These are phyloP conservation scores for Globisporangium radiosum DNA, from an alignment of 352 stramenopile species.

Conservation along the genomic window DNA sequence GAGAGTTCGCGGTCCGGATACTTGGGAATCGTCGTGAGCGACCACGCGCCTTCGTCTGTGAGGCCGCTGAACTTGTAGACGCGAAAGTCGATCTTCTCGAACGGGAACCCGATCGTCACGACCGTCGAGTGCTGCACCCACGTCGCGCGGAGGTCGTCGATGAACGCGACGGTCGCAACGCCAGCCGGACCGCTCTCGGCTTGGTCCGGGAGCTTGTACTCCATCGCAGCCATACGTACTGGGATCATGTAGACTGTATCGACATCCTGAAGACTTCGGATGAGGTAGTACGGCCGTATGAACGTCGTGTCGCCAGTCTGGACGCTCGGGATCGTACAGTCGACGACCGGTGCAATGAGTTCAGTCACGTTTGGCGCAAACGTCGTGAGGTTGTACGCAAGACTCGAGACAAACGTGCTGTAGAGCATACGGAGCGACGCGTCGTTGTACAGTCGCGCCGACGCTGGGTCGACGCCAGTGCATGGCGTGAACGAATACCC, in stretches of 20 bases:
- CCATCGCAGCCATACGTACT: conserved; percentile 27
- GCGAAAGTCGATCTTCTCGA: conserved; percentile 21
- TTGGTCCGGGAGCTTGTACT: conserved; percentile 26
- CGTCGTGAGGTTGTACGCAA: conserved; percentile 28
- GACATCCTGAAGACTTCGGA: conserved; percentile 18
- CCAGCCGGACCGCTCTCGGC: conserved; percentile 22
- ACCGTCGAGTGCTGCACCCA: conserved; percentile 18
- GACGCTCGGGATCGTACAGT: conserved; percentile 18
- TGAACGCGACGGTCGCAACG: conserved; percentile 20
- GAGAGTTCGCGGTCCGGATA: conserved; percentile 10
- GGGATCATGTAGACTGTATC: conserved; percentile 22
- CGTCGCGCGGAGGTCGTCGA: conserved; percentile 22
- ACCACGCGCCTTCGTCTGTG: not conserved
- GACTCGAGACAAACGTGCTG: conserved; percentile 7
- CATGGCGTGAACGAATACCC: conserved; percentile 17
- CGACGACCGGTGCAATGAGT: conserved; percentile 7
- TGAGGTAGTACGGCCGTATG: conserved; percentile 29
- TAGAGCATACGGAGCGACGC: conserved; percentile 23
- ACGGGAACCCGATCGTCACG: conserved; percentile 28
- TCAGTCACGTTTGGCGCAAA: conserved; percentile 8
- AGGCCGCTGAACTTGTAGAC: not conserved
- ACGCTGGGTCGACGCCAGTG: conserved; percentile 2
- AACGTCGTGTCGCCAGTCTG: conserved; percentile 11
- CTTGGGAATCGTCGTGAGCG: not conserved
- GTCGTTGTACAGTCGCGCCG: conserved; percentile 23